Evolutionary conservation across 257 asterid species (phyloP).

Genomic region (Cynanchum wilfordii): DNA sequence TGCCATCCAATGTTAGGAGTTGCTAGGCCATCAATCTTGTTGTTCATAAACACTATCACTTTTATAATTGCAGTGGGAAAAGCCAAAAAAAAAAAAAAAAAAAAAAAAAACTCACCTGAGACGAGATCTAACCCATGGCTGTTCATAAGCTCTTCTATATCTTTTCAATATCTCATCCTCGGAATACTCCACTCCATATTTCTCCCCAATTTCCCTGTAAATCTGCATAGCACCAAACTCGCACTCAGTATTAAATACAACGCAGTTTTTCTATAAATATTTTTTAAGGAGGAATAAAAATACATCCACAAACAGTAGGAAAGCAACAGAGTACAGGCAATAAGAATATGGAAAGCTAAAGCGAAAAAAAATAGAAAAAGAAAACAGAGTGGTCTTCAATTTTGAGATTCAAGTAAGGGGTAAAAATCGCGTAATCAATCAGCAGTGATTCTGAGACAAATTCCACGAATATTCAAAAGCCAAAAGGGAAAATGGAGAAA

Average conservation of each 20-base stretch:
- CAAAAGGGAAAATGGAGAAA: neutral
- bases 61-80: neutral
- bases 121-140: slow-evolving; percentile 95
- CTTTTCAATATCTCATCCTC: slow-evolving; percentile 75
- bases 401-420: neutral
- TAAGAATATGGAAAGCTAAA: too few species aligned
- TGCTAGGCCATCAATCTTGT: neutral
- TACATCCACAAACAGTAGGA: neutral
- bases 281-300: neutral
- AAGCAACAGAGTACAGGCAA: neutral
- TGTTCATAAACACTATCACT: neutral
- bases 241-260: neutral
- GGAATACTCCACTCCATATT: slow-evolving; percentile 84
- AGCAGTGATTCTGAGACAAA: neutral
- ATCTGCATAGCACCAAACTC: slow-evolving; percentile 38
- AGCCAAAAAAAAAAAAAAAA: too few species aligned
- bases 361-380: too few species aligned
- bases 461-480: neutral
- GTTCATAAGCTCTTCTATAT: slow-evolving; percentile 91
- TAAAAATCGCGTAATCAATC: neutral
- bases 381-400: neutral
- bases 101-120: slow-evolving; percentile 64
- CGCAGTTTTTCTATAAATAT: too few species aligned
- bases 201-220: slow-evolving; percentile 87
- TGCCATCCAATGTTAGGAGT: neutral